These are phyloP conservation scores for Jatropha podagrica DNA, from an alignment of 441 rosid species.

Conservation along the genomic window DNA sequence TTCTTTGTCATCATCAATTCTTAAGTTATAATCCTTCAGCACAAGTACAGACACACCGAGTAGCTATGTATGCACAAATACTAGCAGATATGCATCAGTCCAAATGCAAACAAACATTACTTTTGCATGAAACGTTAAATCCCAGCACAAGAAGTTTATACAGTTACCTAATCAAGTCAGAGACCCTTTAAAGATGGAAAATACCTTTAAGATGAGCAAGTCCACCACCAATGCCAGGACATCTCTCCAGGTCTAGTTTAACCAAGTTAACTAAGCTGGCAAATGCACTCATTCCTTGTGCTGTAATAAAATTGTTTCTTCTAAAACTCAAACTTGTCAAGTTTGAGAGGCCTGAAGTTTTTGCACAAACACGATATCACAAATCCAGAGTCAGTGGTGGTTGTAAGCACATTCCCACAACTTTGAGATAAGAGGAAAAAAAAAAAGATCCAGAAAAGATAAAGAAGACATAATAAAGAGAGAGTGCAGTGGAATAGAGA, in stretches of 20 bases:
- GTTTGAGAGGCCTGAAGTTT: conserved; percentile 64
- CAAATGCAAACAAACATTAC: not conserved
- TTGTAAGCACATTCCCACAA: not conserved
- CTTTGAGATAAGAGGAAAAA: not conserved
- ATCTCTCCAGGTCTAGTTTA: conserved; percentile 84
- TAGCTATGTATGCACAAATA: not conserved
- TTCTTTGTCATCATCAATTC: not conserved
- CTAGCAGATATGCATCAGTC: not conserved
- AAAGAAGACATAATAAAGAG: not conserved
- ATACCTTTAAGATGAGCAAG: conserved; percentile 73
- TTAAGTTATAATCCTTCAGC: not conserved
- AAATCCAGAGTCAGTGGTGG: not conserved
- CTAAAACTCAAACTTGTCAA: conserved; percentile 75
- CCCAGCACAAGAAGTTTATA: not conserved
- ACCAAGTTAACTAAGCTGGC: conserved; percentile 67
- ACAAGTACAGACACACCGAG: not conserved
- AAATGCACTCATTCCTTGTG: conserved; percentile 66
- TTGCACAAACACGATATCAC: not conserved
- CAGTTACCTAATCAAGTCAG: not conserved
- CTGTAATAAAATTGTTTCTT: conserved; percentile 62
- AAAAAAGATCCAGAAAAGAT: not conserved
- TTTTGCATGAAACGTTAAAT: not conserved
- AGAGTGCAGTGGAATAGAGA: not conserved
- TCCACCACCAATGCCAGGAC: conserved; percentile 76
- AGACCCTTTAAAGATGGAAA: not conserved